phyloP scores from a whole-genome alignment of 805 yeast genomes.

The Zygosaccharomyces gambellarensis region DNA sequence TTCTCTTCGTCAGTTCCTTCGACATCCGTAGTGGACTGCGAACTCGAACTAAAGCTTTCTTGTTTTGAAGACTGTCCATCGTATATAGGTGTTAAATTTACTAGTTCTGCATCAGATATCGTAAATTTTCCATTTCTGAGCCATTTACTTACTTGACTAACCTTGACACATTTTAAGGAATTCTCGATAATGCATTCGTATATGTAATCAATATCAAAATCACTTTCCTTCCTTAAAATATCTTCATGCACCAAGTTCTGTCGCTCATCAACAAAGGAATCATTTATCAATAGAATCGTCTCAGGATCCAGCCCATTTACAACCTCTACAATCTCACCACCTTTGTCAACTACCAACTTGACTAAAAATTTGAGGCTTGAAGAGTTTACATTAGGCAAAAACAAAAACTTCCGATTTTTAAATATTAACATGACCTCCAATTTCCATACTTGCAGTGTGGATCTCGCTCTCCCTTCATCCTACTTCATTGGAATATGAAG shows the following conservation, averaged over 20 bases:
- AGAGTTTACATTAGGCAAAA: conserved; percentile 22
- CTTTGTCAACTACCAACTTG: conserved; percentile 18
- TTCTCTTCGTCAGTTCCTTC: conserved; percentile 1
- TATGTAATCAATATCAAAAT: conserved; percentile 9
- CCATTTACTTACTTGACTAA: conserved; percentile 20
- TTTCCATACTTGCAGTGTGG: not conserved
- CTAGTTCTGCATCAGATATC: conserved; percentile 1
- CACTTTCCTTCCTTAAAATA: conserved; percentile 24
- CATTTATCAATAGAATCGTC: conserved; percentile 22
- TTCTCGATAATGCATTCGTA: conserved; percentile 10
- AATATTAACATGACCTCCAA: conserved; percentile 5
- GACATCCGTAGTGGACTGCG: conserved; percentile 1
- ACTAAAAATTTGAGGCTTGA: conserved; percentile 15
- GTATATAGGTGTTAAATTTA: not conserved
- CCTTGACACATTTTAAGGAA: conserved; percentile 13
- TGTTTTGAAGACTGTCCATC: not conserved
- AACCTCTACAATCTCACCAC: conserved; percentile 17
- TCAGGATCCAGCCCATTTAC: conserved; percentile 5
- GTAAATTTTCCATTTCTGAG: conserved; percentile 10
- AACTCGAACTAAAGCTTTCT: not conserved
- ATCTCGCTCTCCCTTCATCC: not conserved
- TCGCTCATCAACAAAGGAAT: conserved; percentile 21
- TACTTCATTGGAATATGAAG: not conserved
- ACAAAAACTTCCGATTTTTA: conserved; percentile 8
- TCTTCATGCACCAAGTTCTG: conserved; percentile 12